A percentile compares a stretch with the other conserved stretches of the same genome.
phyloP scores from a whole-genome alignment of 805 yeast genomes.

The Zygoascus biomembranicola region DNA sequence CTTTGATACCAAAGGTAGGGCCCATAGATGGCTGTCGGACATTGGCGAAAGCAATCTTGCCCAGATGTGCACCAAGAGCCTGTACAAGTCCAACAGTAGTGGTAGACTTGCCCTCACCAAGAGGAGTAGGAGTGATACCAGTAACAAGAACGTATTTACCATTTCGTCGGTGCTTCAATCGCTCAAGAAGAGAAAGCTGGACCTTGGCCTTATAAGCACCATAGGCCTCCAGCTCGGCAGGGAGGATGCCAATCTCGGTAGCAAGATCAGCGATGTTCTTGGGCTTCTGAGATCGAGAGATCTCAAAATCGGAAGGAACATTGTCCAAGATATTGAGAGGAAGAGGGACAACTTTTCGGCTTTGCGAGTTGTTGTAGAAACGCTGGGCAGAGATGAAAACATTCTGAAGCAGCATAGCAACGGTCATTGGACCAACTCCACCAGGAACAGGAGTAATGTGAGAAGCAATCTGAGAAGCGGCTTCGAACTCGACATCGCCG shows the following conservation, averaged over 20 bases:
- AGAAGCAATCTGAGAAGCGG: constrained; percentile 54
- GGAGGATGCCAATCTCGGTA: constrained; percentile 68
- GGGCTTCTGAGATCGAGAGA: constrained; percentile 83
- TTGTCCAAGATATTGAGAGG: constrained; percentile 50
- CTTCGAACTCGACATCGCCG: constrained; percentile 88
- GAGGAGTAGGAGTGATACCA: constrained; percentile 96
- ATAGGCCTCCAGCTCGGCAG: constrained; percentile 73
- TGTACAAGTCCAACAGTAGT: constrained; percentile 96
- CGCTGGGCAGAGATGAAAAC: constrained; percentile 72
- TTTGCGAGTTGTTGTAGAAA: constrained; percentile 28
- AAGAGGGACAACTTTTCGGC: constrained; percentile 44
- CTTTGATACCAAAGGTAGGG: constrained; percentile 97
- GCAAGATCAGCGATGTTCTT: constrained; percentile 73
- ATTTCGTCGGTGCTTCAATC: constrained; percentile 53
- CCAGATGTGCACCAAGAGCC: constrained; percentile 86
- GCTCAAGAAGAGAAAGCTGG: constrained; percentile 56
- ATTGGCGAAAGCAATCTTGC: constrained; percentile 78
- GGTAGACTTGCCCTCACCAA: constrained; percentile 97
- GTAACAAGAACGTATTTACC: constrained; percentile 90
- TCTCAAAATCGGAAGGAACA: constrained; percentile 86
- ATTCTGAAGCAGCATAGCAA: constrained; percentile 86
- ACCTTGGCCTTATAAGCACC: constrained; percentile 91
- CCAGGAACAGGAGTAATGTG: constrained; percentile 96
- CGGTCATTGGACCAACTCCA: constrained; percentile 99
- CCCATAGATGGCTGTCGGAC: constrained; percentile 99